Evolutionary conservation across 305 asterid genomes (phyloP), one percentile per base, ranked within the genome.

Genomic region (Solanum aculeatissimum): DNA sequence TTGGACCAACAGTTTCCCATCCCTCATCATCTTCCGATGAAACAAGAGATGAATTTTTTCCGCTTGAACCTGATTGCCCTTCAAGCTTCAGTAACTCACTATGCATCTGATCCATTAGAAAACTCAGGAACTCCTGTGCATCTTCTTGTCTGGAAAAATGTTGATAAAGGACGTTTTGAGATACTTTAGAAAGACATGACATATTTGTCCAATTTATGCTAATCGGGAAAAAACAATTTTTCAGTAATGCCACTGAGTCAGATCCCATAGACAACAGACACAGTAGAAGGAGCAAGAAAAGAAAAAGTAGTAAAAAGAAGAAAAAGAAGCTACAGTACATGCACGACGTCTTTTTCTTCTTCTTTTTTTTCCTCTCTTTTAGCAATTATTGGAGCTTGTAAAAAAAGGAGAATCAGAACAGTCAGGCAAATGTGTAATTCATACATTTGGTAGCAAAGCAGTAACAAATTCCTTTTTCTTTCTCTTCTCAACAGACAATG

Each of bases 1-100:
- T 95, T 53, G 94, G 99, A 70, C 98, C 99, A 83, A 96, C 98
- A 84, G 98, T 96, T 89, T 94, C 98, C 99, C 99, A 96, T 86
- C 88, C 99, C 42, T 96, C 98, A 84, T 92, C 99, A 85, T 95
- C 99, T 72, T 91, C 88, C 47, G 91, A 86, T 60, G 97, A 94
- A 79, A 92, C 92, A 89, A 95, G 77, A 85, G 92, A 89, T 40
- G 91, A 85, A 68, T 89, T 96, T 70, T 85, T 88, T 53, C 95
- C 98, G 72, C 84, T 91, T 86, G 81, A 74, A 85, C 80, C 83
- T 69, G 95, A 88, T 63, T 86, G 88, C 78, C 99, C 99, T 55
- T 92, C 92, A 90, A 93, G 93, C 92, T 91, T 95, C 55, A 95
- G 90, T 91, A 96, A 87, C 87, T 96, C 99, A 86, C 91, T 97